These are phyloP conservation scores for Rutstroemia sp. DNA, from an alignment of 2,329 filamentous ascomycete genomes.

Conservation along the genomic window DNA sequence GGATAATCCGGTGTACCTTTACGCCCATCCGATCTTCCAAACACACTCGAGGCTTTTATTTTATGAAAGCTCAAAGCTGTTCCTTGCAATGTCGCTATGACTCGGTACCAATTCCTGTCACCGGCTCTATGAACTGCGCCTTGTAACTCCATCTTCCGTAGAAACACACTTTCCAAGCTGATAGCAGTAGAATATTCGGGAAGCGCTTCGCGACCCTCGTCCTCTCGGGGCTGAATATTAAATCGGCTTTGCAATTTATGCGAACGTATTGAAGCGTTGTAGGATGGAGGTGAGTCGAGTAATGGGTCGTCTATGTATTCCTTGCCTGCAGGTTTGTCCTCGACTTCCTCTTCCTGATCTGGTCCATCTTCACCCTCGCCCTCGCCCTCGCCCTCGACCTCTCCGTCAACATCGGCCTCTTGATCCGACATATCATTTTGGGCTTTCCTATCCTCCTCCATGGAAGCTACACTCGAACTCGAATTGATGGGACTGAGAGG, in stretches of 20 bases:
- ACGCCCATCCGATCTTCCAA: conserved; percentile 41
- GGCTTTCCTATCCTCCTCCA: conserved; percentile 5
- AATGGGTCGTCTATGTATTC: not conserved
- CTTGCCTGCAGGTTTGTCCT: not conserved
- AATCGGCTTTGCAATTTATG: conserved; percentile 15
- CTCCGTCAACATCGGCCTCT: not conserved
- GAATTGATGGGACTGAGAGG: not conserved
- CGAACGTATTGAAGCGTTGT: conserved; percentile 16
- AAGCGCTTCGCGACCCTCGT: conserved; percentile 38
- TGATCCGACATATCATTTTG: conserved; percentile 2
- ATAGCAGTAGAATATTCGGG: conserved; percentile 52
- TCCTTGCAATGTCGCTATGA: conserved; percentile 57
- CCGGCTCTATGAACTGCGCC: conserved; percentile 55
- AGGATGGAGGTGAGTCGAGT: conserved; percentile 16
- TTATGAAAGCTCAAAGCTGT: conserved; percentile 61
- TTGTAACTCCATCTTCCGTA: conserved; percentile 59
- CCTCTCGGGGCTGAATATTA: conserved; percentile 30
- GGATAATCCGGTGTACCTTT: conserved; percentile 43
- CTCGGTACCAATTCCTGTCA: conserved; percentile 56
- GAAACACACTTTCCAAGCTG: conserved; percentile 48
- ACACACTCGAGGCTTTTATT: conserved; percentile 50
- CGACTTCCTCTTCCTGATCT: not conserved
- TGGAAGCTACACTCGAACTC: not conserved
- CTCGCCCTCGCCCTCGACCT: not conserved
- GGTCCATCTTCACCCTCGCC: not conserved